These are phyloP conservation scores for Penicillium mononematosum DNA, from an alignment of 495 filamentous ascomycete genomes.

Conservation along the genomic window DNA sequence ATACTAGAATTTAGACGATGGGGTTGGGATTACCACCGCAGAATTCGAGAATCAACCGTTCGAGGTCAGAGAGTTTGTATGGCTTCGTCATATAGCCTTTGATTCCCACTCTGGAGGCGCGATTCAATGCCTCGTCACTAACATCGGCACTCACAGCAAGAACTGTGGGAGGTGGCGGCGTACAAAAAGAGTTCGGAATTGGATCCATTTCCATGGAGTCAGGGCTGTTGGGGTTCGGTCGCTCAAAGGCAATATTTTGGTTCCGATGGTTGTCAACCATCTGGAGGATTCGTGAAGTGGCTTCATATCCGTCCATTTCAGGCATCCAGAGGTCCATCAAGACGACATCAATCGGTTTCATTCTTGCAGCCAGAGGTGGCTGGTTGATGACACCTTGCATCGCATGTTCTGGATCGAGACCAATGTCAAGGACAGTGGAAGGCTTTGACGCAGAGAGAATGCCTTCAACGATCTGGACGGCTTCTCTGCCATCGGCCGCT, in stretches of 20 bases:
- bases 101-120: constrained; percentile 68
- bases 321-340: constrained; percentile 91
- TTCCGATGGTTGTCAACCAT: constrained; percentile 43
- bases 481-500: constrained; percentile 71
- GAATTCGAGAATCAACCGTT: constrained; percentile 64
- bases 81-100: constrained; percentile 79
- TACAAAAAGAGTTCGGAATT: neutral
- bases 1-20: neutral
- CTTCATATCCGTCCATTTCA: constrained; percentile 77
- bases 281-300: constrained; percentile 62
- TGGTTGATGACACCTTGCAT: constrained; percentile 10
- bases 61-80: constrained; percentile 69
- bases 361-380: constrained; percentile 17
- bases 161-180: constrained; percentile 44
- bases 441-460: constrained; percentile 31
- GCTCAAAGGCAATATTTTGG: constrained; percentile 15
- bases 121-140: constrained; percentile 62
- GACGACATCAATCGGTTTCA: constrained; percentile 61
- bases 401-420: neutral
- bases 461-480: constrained; percentile 62
- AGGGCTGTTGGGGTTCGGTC: constrained; percentile 1
- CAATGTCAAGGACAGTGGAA: neutral
- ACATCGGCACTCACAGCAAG: constrained; percentile 78
- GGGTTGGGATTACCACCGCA: constrained; percentile 35
- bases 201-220: constrained; percentile 30